Percentiles rank a stretch among this genome's conserved stretches.
Evolutionary conservation across 1,284 basidiomycete species (phyloP).

Genomic region (Austroboletus novae-zelandiae): DNA sequence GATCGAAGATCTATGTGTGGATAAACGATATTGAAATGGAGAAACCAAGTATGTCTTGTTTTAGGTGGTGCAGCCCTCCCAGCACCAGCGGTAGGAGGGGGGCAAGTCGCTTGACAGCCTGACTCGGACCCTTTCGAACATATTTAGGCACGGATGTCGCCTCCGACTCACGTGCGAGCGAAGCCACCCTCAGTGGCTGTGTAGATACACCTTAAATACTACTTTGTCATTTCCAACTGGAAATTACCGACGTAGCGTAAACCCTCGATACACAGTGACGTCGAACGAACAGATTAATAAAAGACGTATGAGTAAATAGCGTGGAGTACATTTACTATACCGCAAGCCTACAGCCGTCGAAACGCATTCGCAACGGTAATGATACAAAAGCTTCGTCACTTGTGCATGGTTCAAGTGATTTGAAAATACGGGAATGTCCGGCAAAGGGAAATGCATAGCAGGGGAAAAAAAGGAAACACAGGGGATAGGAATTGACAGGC

Average conservation of each 20-base stretch:
- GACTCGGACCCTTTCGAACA: constrained; percentile 11
- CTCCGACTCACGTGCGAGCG: constrained; percentile 20
- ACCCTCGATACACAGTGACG: constrained; percentile 17
- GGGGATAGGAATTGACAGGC: constrained; percentile 13
- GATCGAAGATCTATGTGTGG: constrained; percentile 26
- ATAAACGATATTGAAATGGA: constrained; percentile 29
- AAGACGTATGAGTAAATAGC: constrained; percentile 33
- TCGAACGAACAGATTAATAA: constrained; percentile 29
- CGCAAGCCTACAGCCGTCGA: constrained; percentile 22
- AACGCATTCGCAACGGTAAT: constrained; percentile 28
- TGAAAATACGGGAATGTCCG: constrained; percentile 34
- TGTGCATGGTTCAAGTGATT: constrained; percentile 23
- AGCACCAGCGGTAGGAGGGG: not conserved
- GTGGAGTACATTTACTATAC: constrained; percentile 35
- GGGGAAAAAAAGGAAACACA: constrained; percentile 14
- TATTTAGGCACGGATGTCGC: constrained; percentile 8
- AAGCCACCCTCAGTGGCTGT: constrained; percentile 30
- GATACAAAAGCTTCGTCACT: constrained; percentile 33
- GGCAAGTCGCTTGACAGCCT: not conserved
- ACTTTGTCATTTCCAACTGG: constrained; percentile 19
- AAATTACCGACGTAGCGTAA: constrained; percentile 30
- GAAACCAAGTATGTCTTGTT: constrained; percentile 16
- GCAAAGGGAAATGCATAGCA: constrained; percentile 21
- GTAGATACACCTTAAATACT: constrained; percentile 31
- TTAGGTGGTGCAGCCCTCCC: constrained; percentile 4